Percentiles rank a stretch among this genome's conserved stretches.
Conservation (phyloP, 1,139 yeast genomes). For the Waltiozyma sp. region DNA sequence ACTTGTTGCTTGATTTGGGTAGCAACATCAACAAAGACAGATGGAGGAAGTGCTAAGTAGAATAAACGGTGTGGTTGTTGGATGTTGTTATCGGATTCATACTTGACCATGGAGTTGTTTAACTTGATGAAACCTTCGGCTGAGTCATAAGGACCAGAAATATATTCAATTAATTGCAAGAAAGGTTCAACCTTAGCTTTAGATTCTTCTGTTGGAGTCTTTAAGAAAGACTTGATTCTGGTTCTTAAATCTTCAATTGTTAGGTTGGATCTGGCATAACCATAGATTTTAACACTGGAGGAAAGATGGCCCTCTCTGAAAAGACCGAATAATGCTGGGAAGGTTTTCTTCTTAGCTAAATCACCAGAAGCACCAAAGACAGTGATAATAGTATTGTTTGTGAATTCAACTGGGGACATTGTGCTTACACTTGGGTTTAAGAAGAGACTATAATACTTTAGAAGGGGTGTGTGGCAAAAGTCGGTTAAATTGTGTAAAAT, state of each 20-base stretch:
- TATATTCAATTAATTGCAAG: conserved; percentile 52
- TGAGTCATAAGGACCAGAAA: conserved; percentile 70
- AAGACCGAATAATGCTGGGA: conserved; percentile 66
- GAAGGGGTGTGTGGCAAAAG: too few relatives aligned
- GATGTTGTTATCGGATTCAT: conserved; percentile 40
- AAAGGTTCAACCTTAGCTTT: conserved; percentile 48
- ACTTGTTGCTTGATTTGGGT: conserved; percentile 56
- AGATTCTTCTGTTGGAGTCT: conserved; percentile 38
- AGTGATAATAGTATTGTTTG: conserved; percentile 59
- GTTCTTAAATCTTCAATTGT: conserved; percentile 52
- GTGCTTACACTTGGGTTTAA: background rate
- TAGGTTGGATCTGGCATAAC: conserved; percentile 83
- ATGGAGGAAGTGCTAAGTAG: conserved; percentile 92
- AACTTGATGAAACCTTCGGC: conserved; percentile 61
- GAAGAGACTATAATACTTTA: background rate
- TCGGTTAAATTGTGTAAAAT: too few relatives aligned
- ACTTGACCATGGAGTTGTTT: conserved; percentile 40
- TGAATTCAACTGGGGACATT: conserved; percentile 26
- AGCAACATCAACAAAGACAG: conserved; percentile 77
- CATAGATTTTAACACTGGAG: conserved; percentile 58
- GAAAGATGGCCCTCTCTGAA: conserved; percentile 77
- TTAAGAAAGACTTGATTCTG: conserved; percentile 57
- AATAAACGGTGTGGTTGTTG: conserved; percentile 61
- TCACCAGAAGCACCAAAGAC: conserved; percentile 98
- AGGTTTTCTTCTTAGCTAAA: conserved; percentile 91